phyloP scores from a whole-genome alignment of 2,329 filamentous ascomycete species.

The Podosphaera fusca region DNA sequence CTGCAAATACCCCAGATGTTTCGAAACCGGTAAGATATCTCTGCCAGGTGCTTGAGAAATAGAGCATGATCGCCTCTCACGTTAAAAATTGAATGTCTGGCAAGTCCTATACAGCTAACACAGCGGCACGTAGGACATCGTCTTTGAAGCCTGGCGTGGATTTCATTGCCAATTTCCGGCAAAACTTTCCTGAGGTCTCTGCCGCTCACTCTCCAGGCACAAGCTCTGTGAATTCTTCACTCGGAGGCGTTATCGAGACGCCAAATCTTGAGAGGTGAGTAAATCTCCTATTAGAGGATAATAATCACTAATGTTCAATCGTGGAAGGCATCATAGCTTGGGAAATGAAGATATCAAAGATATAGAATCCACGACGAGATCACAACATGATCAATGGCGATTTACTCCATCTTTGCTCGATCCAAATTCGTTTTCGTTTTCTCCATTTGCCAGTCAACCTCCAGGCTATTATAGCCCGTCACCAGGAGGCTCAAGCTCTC shows the following conservation, averaged over 20 bases:
- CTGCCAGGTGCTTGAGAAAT: background rate
- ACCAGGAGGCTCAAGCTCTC: slow-evolving; percentile 53
- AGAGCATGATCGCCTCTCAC: background rate
- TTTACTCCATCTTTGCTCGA: slow-evolving; percentile 81
- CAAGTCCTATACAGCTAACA: slow-evolving; percentile 1
- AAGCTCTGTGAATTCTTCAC: slow-evolving; percentile 16
- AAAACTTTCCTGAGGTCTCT: slow-evolving; percentile 55
- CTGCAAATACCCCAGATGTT: slow-evolving; percentile 14
- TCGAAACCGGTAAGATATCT: slow-evolving; percentile 17
- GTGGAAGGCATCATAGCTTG: slow-evolving; percentile 11
- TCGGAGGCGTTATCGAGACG: slow-evolving; percentile 10
- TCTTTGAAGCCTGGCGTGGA: slow-evolving; percentile 73
- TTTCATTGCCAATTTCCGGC: slow-evolving; percentile 62
- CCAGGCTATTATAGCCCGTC: slow-evolving; percentile 77
- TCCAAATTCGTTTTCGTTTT: slow-evolving; percentile 61
- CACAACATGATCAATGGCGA: slow-evolving; percentile 58
- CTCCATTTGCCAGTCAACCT: slow-evolving; percentile 54
- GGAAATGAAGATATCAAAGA: slow-evolving; percentile 32
- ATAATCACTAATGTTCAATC: background rate
- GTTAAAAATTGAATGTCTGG: background rate
- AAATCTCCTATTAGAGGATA: background rate
- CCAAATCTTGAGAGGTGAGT: slow-evolving; percentile 13
- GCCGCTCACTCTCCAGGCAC: slow-evolving; percentile 24
- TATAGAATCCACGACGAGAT: slow-evolving; percentile 62
- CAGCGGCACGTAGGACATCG: slow-evolving; percentile 21